Evolutionary conservation across 495 filamentous ascomycete genomes (phyloP).

Genomic region (Penicillium taxi): DNA sequence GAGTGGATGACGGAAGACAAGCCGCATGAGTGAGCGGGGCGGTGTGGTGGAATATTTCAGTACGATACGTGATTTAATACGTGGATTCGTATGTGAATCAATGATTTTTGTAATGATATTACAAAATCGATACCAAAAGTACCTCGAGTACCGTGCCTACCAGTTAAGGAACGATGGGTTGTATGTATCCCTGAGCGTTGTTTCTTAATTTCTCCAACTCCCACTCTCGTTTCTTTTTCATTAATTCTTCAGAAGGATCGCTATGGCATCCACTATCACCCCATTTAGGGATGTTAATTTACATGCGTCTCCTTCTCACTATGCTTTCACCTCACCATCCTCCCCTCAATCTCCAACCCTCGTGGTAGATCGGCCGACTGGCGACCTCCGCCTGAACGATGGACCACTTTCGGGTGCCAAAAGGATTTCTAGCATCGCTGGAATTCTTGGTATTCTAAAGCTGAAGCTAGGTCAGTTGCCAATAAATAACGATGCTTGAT

Average conservation of each 20-base stretch:
- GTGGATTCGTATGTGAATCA: no score
- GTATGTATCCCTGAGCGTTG: no score
- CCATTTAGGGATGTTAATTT: constrained; percentile 96
- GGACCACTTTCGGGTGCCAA: constrained; percentile 63
- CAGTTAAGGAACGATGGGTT: no score
- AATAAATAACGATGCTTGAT: no score
- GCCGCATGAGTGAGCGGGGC: constrained; percentile 25
- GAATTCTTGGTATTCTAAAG: constrained; percentile 86
- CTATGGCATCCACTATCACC: constrained; percentile 52
- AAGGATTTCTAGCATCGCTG: constrained; percentile 85
- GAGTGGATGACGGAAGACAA: constrained; percentile 26
- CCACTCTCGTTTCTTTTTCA: constrained; percentile 3
- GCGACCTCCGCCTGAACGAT: constrained; percentile 79
- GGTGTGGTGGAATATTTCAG: constrained; percentile 24
- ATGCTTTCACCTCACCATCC: constrained; percentile 94
- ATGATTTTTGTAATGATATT: no score
- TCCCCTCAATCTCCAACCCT: constrained; percentile 80
- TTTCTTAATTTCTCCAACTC: constrained; percentile 14
- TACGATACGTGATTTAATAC: no score
- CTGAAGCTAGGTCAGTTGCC: constrained; percentile 67
- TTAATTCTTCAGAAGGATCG: constrained; percentile 9
- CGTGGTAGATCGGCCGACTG: constrained; percentile 84
- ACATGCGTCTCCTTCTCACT: constrained; percentile 80
- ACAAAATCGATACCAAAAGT: no score
- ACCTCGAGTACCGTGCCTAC: no score